Evolutionary conservation across 2,329 filamentous ascomycete species (phyloP).

Genomic region (Coniochaeta sp.): DNA sequence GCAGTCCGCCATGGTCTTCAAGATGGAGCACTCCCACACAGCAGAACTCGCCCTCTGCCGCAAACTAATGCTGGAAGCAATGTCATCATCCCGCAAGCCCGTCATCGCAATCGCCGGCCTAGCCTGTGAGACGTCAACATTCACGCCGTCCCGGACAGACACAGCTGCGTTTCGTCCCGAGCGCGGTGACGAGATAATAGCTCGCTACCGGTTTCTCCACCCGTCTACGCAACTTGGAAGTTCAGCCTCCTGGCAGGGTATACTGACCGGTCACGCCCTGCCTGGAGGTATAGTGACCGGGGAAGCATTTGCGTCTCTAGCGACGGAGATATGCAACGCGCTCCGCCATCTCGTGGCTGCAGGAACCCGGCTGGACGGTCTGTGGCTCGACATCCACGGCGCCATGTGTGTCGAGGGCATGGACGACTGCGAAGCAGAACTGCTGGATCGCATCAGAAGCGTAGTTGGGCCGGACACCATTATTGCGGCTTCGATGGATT

Average conservation of each 20-base stretch:
- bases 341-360: conserved; percentile 27
- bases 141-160: conserved; percentile 40
- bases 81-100: conserved; percentile 19
- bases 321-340: conserved; percentile 30
- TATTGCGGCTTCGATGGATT: conserved; percentile 47
- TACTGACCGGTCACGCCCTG: conserved; percentile 42
- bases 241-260: conserved; percentile 39
- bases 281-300: conserved; percentile 40
- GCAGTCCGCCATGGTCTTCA: background rate
- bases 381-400: conserved; percentile 51
- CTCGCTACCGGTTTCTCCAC: conserved; percentile 38
- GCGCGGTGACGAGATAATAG: conserved; percentile 33
- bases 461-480: conserved; percentile 38
- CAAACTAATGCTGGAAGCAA: background rate
- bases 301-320: conserved; percentile 37
- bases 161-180: conserved; percentile 42
- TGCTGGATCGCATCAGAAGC: conserved; percentile 34
- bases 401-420: conserved; percentile 46
- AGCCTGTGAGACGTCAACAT: conserved; percentile 47
- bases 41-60: background rate
- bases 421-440: conserved; percentile 39
- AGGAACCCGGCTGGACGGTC: conserved; percentile 29
- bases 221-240: conserved; percentile 30
- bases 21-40: background rate
- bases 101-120: conserved; percentile 44